Percentiles rank a stretch among this genome's conserved stretches.
These are phyloP conservation scores for Taxawa tesnikishii DNA, from an alignment of 2,329 filamentous ascomycete genomes.

Conservation along the genomic window DNA sequence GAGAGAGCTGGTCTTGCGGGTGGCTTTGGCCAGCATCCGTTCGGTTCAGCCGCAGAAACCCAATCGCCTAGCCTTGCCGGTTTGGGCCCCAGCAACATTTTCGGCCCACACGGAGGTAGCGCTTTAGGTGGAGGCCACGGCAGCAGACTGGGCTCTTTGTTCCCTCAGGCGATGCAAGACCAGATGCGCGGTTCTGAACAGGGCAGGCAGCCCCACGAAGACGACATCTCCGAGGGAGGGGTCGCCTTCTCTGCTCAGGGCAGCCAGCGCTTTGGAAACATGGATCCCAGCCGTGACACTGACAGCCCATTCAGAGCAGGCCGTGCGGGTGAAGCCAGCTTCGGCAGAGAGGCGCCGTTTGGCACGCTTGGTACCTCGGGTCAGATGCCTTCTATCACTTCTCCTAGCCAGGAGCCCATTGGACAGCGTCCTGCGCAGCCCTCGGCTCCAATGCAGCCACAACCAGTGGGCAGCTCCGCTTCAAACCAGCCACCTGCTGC, in stretches of 20 bases:
- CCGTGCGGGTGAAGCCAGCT: constrained; percentile 8
- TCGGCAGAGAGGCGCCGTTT: constrained; percentile 4
- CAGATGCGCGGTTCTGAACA: constrained; percentile 58
- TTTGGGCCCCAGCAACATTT: constrained; percentile 50
- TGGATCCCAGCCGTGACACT: constrained; percentile 29
- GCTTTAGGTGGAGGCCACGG: constrained; percentile 34
- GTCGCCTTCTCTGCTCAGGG: constrained; percentile 14
- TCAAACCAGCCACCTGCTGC: constrained; percentile 54
- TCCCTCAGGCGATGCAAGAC: constrained; percentile 80
- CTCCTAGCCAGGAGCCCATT: constrained; percentile 5
- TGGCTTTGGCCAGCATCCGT: constrained; percentile 41
- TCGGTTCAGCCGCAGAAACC: constrained; percentile 67
- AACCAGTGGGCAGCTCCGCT: constrained; percentile 35
- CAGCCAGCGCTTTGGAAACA: constrained; percentile 6
- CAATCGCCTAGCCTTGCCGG: constrained; percentile 62
- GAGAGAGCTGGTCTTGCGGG: constrained; percentile 39
- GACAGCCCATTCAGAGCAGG: constrained; percentile 41
- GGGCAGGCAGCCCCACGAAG: constrained; percentile 34
- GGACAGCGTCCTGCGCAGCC: constrained; percentile 6
- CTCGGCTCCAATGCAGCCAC: constrained; percentile 14
- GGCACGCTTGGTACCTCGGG: constrained; percentile 5
- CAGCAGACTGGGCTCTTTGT: constrained; percentile 73
- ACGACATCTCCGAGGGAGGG: constrained; percentile 35
- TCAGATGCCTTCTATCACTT: neutral
- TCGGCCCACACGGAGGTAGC: constrained; percentile 47